A percentile compares a stretch with the other conserved stretches of the same genome.
phyloP scores from a whole-genome alignment of 768 basidiomycete species.

The Lactifluus volemus region DNA sequence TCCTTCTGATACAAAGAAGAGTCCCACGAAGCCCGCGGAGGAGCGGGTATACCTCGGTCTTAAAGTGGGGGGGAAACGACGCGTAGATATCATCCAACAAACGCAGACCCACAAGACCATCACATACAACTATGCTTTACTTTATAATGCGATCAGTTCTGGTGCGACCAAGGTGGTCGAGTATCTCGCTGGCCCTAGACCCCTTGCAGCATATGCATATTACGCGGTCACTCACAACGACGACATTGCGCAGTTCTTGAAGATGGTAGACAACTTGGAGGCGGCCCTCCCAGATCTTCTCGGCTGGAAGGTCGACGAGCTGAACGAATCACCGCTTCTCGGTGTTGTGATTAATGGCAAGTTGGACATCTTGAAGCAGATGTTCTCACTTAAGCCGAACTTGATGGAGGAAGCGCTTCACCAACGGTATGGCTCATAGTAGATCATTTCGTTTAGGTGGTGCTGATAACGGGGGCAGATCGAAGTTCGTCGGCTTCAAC shows the following conservation, averaged over 20 bases:
- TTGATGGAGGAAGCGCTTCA: constrained; percentile 36
- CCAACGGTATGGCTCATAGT: constrained; percentile 30
- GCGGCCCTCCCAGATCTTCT: constrained; percentile 39
- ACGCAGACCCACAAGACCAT: not conserved
- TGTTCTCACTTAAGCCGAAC: constrained; percentile 36
- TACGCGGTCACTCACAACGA: constrained; percentile 38
- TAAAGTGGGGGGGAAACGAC: constrained; percentile 56
- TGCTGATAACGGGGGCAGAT: constrained; percentile 24
- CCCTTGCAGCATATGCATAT: constrained; percentile 42
- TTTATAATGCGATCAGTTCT: not conserved
- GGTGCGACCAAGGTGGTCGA: constrained; percentile 29
- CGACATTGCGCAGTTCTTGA: constrained; percentile 35
- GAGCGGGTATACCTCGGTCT: constrained; percentile 43
- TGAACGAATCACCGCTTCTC: constrained; percentile 47
- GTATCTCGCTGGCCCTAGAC: constrained; percentile 40
- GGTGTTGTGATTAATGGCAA: constrained; percentile 33
- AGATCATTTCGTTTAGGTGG: not conserved
- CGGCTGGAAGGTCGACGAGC: constrained; percentile 38
- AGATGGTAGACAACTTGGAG: constrained; percentile 32
- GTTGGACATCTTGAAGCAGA: constrained; percentile 34
- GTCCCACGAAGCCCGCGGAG: constrained; percentile 33
- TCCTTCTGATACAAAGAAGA: constrained; percentile 24
- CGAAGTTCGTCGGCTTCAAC: constrained; percentile 41
- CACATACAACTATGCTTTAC: not conserved
- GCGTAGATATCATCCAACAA: constrained; percentile 39